Conservation (phyloP, 148 eudicot species). For the Tetragonia tetragonoides region DNA sequence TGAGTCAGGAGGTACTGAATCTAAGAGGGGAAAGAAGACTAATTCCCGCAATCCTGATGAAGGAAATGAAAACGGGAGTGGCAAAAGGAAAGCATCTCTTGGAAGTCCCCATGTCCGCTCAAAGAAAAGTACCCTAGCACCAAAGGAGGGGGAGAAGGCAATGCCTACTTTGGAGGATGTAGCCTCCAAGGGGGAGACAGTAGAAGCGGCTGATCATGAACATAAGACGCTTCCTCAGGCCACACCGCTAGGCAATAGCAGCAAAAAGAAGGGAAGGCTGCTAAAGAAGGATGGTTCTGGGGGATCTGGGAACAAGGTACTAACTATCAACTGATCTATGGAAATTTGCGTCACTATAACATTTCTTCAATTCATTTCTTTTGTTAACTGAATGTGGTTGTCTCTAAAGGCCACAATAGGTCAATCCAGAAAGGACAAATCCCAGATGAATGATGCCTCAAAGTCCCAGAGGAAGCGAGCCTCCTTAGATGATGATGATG, state of each 20-base stretch:
- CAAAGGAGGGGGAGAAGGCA: conserved; percentile 5
- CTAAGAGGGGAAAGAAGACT: conserved; percentile 32
- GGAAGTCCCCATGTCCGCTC: conserved; percentile 10
- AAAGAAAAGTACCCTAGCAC: conserved; percentile 13
- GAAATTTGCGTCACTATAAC: neutral
- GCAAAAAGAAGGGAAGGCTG: conserved; percentile 31
- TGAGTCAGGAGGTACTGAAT: conserved; percentile 24
- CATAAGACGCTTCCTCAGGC: conserved; percentile 22
- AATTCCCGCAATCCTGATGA: conserved; percentile 30
- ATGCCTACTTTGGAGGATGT: conserved; percentile 13
- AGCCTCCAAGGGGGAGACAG: conserved; percentile 1
- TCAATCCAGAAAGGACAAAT: conserved; percentile 28
- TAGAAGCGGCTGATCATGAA: conserved; percentile 22
- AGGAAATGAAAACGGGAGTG: conserved; percentile 19
- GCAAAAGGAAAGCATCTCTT: conserved; percentile 19
- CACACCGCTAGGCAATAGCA: conserved; percentile 5
- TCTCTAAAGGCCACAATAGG: conserved; percentile 27
- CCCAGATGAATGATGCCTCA: conserved; percentile 24
- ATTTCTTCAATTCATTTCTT: neutral
- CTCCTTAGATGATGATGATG: conserved; percentile 38
- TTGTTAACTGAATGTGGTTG: conserved; percentile 11
- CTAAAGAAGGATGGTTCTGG: conserved; percentile 26
- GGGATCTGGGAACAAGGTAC: conserved; percentile 45
- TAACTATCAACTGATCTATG: neutral
- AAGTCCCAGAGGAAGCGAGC: conserved; percentile 39